Evolutionary conservation across 163 green algal genomes (phyloP), one percentile per base, ranked within the genome.

Genomic region (Scenedesmus sp.): DNA sequence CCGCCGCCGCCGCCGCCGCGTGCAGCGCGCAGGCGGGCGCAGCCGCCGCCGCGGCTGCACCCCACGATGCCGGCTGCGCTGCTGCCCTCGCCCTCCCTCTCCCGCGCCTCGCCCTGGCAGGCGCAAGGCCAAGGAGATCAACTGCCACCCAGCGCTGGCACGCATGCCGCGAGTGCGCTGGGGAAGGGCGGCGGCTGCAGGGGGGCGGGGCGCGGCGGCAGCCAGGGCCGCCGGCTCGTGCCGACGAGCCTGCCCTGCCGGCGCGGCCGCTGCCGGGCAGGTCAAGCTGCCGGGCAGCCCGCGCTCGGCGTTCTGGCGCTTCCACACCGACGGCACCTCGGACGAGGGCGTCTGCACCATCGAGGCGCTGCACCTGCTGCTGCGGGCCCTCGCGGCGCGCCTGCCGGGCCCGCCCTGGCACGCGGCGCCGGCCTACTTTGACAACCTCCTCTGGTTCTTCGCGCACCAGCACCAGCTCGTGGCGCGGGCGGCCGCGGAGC

Each of bases 271-370:
- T 13, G 33, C 44, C 48, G 31, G 11, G 18, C 69, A 77, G 69
- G 82, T 91, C 17, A 77, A 69, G 60, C 80, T 91, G 26, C 54
- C 66, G 6, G 63, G 81, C n/a, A 29, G 15, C 44, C 71, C 71
- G 56, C 20, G 67, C 74, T 78, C 47, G 34, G 47, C 31, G 18
- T 91, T 90, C 64, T 91, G 87, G 85, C 77, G 87, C 58, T 89
- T 85, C 72, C 83, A 90, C 75, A 90, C 85, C 18, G 70, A 67
- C 11, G 77, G 76, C 10, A 75, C 84, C 34, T 58, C 63, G 29
- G 85, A 90, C 18, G 86, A 86, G 63, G 86, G 86, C 15, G 78
- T 91, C 56, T 91, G 88, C 84, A 91, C 86, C 24, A 70, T 92
- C 13, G 88, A 92, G 83, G 83, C 82, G 11, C 75, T 92, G 26